These are phyloP conservation scores for Saturnispora gosingensis DNA, from an alignment of 805 yeast species.

Conservation along the genomic window DNA sequence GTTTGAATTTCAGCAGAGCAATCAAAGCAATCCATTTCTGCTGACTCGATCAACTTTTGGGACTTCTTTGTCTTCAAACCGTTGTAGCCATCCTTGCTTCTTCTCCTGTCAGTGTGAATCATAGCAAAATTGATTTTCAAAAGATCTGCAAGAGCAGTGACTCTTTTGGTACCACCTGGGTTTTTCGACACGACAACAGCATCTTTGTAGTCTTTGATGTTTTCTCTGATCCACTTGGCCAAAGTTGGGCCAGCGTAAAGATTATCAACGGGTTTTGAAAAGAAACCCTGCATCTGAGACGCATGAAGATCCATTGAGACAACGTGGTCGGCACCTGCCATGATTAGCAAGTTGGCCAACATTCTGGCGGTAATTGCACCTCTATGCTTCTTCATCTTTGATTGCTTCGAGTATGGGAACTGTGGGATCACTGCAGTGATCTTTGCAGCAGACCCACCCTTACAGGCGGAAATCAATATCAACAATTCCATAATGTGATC, in stretches of 20 bases:
- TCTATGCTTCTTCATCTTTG: slow-evolving; percentile 97
- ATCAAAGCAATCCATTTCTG: slow-evolving; percentile 50
- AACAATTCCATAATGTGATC: slow-evolving; percentile 95
- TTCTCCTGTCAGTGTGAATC: slow-evolving; percentile 97
- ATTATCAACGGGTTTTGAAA: slow-evolving; percentile 94
- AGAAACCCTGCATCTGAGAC: slow-evolving; percentile 98
- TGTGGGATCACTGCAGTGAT: slow-evolving; percentile 96
- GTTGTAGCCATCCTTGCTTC: slow-evolving; percentile 57
- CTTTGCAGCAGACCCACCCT: slow-evolving; percentile 97
- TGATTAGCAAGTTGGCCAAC: slow-evolving; percentile 88
- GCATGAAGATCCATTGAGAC: slow-evolving; percentile 96
- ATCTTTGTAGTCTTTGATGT: slow-evolving; percentile 73
- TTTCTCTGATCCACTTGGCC: slow-evolving; percentile 91
- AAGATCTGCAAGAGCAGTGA: slow-evolving; percentile 95
- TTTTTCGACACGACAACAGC: slow-evolving; percentile 98
- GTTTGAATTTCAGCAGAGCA: slow-evolving; percentile 80
- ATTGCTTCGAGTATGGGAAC: slow-evolving; percentile 94
- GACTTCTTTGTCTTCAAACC: slow-evolving; percentile 32
- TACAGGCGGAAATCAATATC: slow-evolving; percentile 88
- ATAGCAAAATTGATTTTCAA: slow-evolving; percentile 94
- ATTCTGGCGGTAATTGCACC: slow-evolving; percentile 98
- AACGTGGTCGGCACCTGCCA: slow-evolving; percentile 99
- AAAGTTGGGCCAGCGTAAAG: slow-evolving; percentile 93
- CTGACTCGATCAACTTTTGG: slow-evolving; percentile 31
- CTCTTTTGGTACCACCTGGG: slow-evolving; percentile 98